Percentiles rank a stretch among this genome's conserved stretches.
Conservation (phyloP, 768 basidiomycete species). For the Naganishia vaughanmartiniae region DNA sequence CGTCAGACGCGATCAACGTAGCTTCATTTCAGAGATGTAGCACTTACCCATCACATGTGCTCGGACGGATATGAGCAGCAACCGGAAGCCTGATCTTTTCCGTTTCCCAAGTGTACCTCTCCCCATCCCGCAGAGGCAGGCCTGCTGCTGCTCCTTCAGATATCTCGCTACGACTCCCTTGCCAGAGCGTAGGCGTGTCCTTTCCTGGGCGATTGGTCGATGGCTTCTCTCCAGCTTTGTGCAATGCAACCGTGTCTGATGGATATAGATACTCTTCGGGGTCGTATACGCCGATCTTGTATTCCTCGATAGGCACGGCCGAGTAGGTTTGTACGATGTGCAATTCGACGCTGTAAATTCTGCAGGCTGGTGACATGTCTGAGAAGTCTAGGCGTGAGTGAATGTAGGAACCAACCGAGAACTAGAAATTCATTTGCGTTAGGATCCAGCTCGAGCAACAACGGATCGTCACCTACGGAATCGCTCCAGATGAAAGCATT, state of each 20-base stretch:
- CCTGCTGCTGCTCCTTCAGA: background rate
- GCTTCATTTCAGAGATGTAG: background rate
- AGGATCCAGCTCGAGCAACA: background rate
- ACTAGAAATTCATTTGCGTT: background rate
- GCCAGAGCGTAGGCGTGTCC: background rate
- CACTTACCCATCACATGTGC: slow-evolving; percentile 17
- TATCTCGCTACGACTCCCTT: background rate
- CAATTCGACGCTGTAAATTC: slow-evolving; percentile 7
- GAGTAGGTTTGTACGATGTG: slow-evolving; percentile 14
- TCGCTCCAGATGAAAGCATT: slow-evolving; percentile 21
- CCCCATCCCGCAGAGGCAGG: background rate
- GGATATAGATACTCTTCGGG: slow-evolving; percentile 3
- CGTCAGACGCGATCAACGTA: no score
- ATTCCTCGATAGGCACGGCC: slow-evolving; percentile 18
- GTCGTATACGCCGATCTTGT: slow-evolving; percentile 17
- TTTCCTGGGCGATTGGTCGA: background rate
- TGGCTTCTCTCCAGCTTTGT: slow-evolving; percentile 5
- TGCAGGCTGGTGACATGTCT: slow-evolving; percentile 5
- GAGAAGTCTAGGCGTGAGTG: background rate
- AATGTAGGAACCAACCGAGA: slow-evolving; percentile 20
- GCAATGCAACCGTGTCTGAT: background rate
- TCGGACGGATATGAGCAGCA: slow-evolving; percentile 8
- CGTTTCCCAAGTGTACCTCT: slow-evolving; percentile 6
- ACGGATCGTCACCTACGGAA: background rate
- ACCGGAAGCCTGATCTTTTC: slow-evolving; percentile 20